These are phyloP conservation scores for Neopestalotiopsis sp. DNA, from an alignment of 2,329 filamentous ascomycete genomes.

Conservation along the genomic window DNA sequence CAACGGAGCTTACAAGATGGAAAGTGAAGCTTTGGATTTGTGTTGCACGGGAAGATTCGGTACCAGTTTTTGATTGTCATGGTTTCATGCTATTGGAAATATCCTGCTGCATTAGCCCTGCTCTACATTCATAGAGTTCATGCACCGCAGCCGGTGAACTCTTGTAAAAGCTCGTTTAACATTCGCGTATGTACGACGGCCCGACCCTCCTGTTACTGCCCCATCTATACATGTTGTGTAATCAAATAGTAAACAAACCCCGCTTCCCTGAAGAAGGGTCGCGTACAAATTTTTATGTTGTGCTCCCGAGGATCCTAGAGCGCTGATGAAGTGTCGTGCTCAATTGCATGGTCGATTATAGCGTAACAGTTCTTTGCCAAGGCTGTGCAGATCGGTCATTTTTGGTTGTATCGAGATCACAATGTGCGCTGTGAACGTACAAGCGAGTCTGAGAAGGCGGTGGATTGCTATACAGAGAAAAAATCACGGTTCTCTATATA, in stretches of 20 bases:
- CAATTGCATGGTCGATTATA: neutral
- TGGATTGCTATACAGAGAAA: too few species aligned
- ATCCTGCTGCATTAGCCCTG: neutral
- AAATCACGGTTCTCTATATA: too few species aligned
- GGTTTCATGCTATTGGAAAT: neutral
- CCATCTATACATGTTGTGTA: neutral
- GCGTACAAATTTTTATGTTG: neutral
- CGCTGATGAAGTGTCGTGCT: neutral
- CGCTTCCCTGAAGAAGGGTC: neutral
- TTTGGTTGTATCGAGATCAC: neutral
- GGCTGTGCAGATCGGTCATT: neutral
- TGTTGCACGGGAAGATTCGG: neutral
- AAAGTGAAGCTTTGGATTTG: neutral
- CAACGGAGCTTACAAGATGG: neutral
- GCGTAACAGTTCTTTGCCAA: neutral
- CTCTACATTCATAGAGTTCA: neutral
- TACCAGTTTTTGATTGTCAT: neutral
- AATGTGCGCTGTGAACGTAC: neutral
- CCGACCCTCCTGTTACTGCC: neutral
- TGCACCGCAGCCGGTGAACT: neutral
- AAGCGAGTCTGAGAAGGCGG: too few species aligned
- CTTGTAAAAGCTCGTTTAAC: neutral
- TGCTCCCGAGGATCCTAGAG: neutral
- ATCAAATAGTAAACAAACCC: neutral
- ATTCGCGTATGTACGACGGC: neutral